Evolutionary conservation across 2,329 filamentous ascomycete genomes (phyloP).

Genomic region (Tolypocladium inflatum): DNA sequence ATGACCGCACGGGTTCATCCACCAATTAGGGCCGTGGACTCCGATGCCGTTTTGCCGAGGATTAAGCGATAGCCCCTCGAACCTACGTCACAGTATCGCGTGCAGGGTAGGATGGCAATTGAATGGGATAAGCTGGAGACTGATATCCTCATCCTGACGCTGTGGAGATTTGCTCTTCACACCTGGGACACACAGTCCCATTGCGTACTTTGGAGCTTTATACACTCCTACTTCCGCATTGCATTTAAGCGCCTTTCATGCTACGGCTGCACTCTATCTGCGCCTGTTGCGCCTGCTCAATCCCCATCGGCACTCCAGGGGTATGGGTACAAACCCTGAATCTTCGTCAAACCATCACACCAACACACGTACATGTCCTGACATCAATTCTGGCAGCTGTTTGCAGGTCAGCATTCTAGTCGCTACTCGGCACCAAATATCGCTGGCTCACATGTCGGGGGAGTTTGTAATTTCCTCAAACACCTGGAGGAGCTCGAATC

Average conservation of each 20-base stretch:
- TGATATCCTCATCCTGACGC: too few species aligned
- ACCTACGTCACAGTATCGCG: not conserved
- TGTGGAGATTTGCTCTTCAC: not conserved
- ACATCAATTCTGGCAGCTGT: not conserved
- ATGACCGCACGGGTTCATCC: not conserved
- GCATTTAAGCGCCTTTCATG: not conserved
- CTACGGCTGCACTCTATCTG: not conserved
- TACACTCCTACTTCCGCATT: not conserved
- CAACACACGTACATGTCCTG: not conserved
- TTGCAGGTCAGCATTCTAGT: not conserved
- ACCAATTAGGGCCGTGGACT: conserved; percentile 6
- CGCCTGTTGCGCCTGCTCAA: not conserved
- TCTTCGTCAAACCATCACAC: not conserved
- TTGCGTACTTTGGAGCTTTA: not conserved
- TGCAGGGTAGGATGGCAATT: not conserved
- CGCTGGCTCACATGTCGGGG: conserved; percentile 35
- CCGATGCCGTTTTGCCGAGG: conserved; percentile 1
- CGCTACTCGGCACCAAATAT: not conserved
- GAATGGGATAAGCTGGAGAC: too few species aligned
- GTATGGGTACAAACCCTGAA: not conserved
- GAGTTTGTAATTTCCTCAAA: conserved; percentile 74
- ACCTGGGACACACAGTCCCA: too few species aligned
- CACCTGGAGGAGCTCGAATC: conserved; percentile 67
- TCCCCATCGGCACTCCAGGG: not conserved
- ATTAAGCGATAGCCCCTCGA: not conserved